phyloP scores from a whole-genome alignment of 2,329 filamentous ascomycete species.

The Fusarium bactridioides region DNA sequence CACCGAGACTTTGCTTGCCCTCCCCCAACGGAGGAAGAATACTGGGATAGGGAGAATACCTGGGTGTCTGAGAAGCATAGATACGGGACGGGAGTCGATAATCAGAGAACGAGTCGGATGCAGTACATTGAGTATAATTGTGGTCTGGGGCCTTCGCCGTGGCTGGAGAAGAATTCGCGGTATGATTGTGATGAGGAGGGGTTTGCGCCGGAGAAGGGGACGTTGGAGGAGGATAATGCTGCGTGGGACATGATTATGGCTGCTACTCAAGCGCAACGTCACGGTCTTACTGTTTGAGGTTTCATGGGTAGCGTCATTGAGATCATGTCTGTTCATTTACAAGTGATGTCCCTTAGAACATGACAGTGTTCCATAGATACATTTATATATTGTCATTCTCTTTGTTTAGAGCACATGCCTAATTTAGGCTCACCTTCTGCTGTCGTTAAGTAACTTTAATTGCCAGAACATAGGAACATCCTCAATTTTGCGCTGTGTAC shows the following conservation, averaged over 20 bases:
- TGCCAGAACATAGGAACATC: accelerated
- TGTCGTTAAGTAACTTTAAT: neutral
- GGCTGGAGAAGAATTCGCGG: neutral
- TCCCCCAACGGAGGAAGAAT: accelerated
- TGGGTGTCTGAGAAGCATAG: neutral
- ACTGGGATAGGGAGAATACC: accelerated
- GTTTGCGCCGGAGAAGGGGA: constrained; percentile 2
- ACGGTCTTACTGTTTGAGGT: accelerated
- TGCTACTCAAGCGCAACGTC: neutral
- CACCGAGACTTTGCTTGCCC: constrained; percentile 4
- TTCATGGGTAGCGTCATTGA: neutral
- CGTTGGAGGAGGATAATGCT: neutral
- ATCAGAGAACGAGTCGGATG: neutral
- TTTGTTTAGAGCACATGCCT: no score
- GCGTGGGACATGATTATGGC: neutral
- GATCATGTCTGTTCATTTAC: no score
- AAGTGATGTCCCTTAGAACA: no score
- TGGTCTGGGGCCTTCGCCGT: neutral
- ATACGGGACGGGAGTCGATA: neutral
- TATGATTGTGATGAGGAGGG: accelerated
- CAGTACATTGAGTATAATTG: constrained; percentile 11
- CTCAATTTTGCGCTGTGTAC: accelerated
- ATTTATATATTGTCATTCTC: no score
- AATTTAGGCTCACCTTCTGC: accelerated
- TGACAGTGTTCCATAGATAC: no score